Base-by-base conservation (phyloP, 139 green algal genomes). In the Chloropicon primus region DNA sequence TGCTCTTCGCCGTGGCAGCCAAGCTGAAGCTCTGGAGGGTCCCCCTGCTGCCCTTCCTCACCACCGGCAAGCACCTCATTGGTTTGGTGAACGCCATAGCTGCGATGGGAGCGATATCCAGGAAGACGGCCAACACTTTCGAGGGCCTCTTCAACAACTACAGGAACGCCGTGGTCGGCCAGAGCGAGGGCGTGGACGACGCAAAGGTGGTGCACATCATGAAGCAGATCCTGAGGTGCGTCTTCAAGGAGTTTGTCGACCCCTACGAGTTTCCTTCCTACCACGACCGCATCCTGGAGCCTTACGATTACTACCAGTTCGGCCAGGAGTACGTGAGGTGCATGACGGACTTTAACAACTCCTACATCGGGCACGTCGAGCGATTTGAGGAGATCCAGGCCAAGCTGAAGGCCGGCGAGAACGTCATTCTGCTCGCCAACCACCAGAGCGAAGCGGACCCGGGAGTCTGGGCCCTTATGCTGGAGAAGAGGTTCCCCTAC, bases 401-500 rank as follows among this genome's bases (percentile, higher is more conserved):
- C 72, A 84, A 88, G 80, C 82, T 97, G 27, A 80, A 84, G 0
- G 80, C 76, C 5, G 90, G 88, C 10, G 78, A 99, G 53, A 99
- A 99, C 84, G 94, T 99, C 0, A 85, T 99, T 21, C 79, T 99
- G 26, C 84, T 99, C 27, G 93, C 95, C 71, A 99, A 99, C 86
- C 95, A 99, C 84, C 93, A 99, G 86, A 96, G 92, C 22, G 95
- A 99, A 84, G 95, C 94, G 0, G 95, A 99, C 83, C 93, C 95
- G 0, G 95, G 89, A 5, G 92, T 97, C n/a, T 97, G 94, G 79
- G 90, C 95, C 1, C 90, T 98, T 77, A 90, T 99, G 86, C 87
- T 97, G 22, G 88, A 91, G 79, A 71, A 84, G n/a, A 81, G 78
- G 2, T 91, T 96, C 83, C 95, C 94, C 0, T 72, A 77, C 21